A percentile compares a stretch with the other conserved stretches of the same genome.
Conservation (phyloP, 2,329 filamentous ascomycete species). For the Tolypocladium amazonense region DNA sequence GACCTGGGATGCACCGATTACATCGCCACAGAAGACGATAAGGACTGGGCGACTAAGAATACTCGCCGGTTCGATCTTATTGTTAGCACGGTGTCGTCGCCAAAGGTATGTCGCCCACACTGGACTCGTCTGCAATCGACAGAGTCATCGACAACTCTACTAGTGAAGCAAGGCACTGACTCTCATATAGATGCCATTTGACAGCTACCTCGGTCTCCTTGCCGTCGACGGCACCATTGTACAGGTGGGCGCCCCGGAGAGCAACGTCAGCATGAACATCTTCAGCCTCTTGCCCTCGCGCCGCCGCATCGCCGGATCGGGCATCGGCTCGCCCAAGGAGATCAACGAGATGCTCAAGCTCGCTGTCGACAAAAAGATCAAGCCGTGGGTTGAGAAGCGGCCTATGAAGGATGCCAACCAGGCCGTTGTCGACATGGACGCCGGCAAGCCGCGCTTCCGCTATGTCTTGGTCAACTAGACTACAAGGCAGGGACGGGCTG, state of each 20-base stretch:
- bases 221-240: constrained; percentile 50
- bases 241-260: constrained; percentile 41
- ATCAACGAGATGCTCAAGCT: constrained; percentile 50
- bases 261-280: constrained; percentile 4
- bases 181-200: constrained; percentile 41
- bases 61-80: constrained; percentile 44
- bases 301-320: constrained; percentile 32
- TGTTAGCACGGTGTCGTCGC: constrained; percentile 42
- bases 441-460: constrained; percentile 38
- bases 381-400: constrained; percentile 44
- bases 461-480: constrained; percentile 31
- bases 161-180: not conserved
- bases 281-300: constrained; percentile 46
- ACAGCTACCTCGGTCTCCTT: constrained; percentile 49
- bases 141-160: too few species aligned
- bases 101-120: constrained; percentile 11
- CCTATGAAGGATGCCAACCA: constrained; percentile 46
- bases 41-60: constrained; percentile 43
- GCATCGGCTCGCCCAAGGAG: constrained; percentile 40
- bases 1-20: constrained; percentile 46
- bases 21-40: constrained; percentile 31
- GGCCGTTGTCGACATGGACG: constrained; percentile 43
- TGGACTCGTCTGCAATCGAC: too few species aligned
- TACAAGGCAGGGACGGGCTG: not conserved
- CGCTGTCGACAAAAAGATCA: constrained; percentile 42